phyloP scores from a whole-genome alignment of 2,329 filamentous ascomycete genomes.

The Colletotrichum siamense region DNA sequence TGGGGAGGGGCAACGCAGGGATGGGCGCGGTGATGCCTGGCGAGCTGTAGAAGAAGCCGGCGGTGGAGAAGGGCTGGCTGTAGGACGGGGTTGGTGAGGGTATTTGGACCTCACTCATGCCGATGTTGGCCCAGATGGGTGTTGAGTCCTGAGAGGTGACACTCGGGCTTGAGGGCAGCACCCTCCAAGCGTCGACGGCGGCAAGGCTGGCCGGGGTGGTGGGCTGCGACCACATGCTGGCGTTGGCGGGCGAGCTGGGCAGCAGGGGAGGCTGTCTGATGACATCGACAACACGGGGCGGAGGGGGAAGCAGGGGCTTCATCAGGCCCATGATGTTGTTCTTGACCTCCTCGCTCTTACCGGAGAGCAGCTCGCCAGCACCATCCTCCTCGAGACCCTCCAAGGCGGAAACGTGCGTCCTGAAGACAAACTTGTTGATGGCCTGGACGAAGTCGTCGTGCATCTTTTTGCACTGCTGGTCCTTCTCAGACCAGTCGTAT shows the following conservation, averaged over 20 bases:
- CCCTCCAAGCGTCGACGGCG: slow-evolving; percentile 85
- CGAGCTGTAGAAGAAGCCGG: slow-evolving; percentile 80
- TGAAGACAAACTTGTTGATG: slow-evolving; percentile 96
- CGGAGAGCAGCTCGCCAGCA: slow-evolving; percentile 88
- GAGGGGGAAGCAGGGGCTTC: slow-evolving; percentile 84
- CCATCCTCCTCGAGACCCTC: slow-evolving; percentile 98
- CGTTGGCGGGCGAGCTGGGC: slow-evolving; percentile 77
- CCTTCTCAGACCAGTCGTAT: slow-evolving; percentile 96
- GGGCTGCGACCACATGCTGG: slow-evolving; percentile 77
- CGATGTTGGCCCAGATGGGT: slow-evolving; percentile 81
- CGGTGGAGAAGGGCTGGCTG: slow-evolving; percentile 78
- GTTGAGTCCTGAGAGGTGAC: slow-evolving; percentile 76
- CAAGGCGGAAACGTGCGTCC: slow-evolving; percentile 84
- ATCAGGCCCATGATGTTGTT: slow-evolving; percentile 82
- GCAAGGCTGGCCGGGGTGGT: slow-evolving; percentile 69
- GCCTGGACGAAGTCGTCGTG: slow-evolving; percentile 97
- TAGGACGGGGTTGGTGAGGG: slow-evolving; percentile 82
- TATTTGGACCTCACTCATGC: slow-evolving; percentile 75
- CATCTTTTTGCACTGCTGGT: slow-evolving; percentile 93
- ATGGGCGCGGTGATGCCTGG: slow-evolving; percentile 78
- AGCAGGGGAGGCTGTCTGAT: slow-evolving; percentile 85
- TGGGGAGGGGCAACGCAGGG: slow-evolving; percentile 80
- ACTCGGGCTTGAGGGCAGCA: slow-evolving; percentile 87
- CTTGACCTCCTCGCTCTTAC: slow-evolving; percentile 94
- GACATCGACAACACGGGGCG: slow-evolving; percentile 87